phyloP scores from a whole-genome alignment of 2,329 filamentous ascomycete genomes.

The Talaromyces piceae region DNA sequence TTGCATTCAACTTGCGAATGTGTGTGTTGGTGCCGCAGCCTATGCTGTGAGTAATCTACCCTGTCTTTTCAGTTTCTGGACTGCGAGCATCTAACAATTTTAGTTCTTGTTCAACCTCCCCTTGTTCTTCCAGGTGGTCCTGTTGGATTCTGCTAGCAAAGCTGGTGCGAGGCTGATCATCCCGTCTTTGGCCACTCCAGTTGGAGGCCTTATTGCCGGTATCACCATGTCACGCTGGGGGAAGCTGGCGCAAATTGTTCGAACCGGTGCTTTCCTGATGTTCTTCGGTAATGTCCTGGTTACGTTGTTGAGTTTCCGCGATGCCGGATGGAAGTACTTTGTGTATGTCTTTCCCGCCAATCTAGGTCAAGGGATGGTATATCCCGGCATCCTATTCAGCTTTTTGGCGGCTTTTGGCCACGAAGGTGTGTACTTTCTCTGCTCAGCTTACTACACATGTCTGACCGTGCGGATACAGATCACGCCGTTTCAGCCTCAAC shows the following conservation, averaged over 20 bases:
- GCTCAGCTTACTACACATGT: neutral
- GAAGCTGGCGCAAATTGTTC: constrained; percentile 34
- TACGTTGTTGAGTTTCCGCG: constrained; percentile 34
- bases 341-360: constrained; percentile 41
- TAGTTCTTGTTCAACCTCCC: constrained; percentile 44
- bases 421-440: constrained; percentile 37
- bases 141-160: constrained; percentile 37
- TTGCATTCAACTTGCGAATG: constrained; percentile 51
- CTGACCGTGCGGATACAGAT: constrained; percentile 32
- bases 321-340: constrained; percentile 39
- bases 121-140: constrained; percentile 37
- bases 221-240: constrained; percentile 44
- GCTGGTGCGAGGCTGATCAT: constrained; percentile 39
- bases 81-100: no score
- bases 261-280: constrained; percentile 37
- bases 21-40: constrained; percentile 54
- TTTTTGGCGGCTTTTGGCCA: constrained; percentile 57
- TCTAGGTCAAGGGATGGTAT: constrained; percentile 41
- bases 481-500: constrained; percentile 57
- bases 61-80: neutral
- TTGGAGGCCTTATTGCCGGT: constrained; percentile 39
- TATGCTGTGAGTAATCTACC: constrained; percentile 47
- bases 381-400: constrained; percentile 50
- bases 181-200: constrained; percentile 39
- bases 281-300: constrained; percentile 38